Base-by-base conservation (phyloP, 768 basidiomycete species). In the Cystofilobasidium ferigula region DNA sequence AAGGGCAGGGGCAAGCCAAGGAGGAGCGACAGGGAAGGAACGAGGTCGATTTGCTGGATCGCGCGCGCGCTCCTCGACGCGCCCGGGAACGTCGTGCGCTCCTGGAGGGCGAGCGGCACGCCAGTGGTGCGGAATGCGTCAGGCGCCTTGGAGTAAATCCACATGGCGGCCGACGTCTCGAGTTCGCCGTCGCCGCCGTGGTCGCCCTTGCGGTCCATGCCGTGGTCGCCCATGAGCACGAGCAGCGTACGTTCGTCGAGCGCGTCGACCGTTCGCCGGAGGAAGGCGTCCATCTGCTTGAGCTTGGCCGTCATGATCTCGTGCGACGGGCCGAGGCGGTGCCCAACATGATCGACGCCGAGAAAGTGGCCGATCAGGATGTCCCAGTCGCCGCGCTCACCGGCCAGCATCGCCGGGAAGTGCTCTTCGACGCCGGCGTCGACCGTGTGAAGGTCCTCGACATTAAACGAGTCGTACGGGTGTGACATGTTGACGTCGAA, bases 401-500 rank as follows among this genome's bases (percentile, higher is more conserved):
- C 51, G 43, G 81, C 76, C 6, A 98, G 80, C 26, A 92, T 81
- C 0, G 90, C 89, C 70, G 93, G 85, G 6, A 98, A 79, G 71
- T 97, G 85, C 14, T 78, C 72, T 42, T 88, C 86, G 63, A 98
- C 92, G 10, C 94, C 94, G 60, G 86, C 80, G 72, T 99, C 95
- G 56, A 98, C 95, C 0, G 89, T 86, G 72, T 99, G 92, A 3
- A 99, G 80, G 74, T 98, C 95, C 75, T 98, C 95, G 67, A 99
- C 95, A 75, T 98, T 92, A 81, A 99, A 98, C 0, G 92, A 95
- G 76, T 95, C 93, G 73, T 84, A 98, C 0, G 93, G 86, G 72
- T 84, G 86, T 0, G 86, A 80, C 80, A 87, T 84, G 71, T 88
- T 85, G 18, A 78, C 75, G 34, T 81, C 79, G 70, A 97, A 91